Base-by-base conservation (phyloP, 176 grass and related monocot genomes). In the Avena sativa region DNA sequence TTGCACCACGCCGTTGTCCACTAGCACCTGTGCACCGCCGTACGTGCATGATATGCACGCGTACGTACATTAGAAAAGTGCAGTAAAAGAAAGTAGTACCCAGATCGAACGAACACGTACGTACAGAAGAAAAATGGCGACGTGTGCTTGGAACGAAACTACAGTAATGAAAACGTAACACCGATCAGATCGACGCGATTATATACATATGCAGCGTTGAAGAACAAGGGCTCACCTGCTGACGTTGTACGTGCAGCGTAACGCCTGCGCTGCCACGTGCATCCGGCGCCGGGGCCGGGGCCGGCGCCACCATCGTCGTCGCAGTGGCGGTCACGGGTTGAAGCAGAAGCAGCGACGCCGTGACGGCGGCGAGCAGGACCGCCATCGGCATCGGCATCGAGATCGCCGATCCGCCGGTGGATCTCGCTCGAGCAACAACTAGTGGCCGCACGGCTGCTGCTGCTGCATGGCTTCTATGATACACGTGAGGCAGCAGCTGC, bases 1-100 rank as follows among this genome's bases (percentile, higher is more conserved):
- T 83, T 91, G 85, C 40, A 95, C 74, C 40, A 92, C 83, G 6
- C 90, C 90, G 73, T 95, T 95, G 71, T 90, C 86, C 52, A 95
- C 90, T 4, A 91, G 48, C 25, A 95, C 88, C 93, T 95, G 83
- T 13, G 16, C 47, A 51, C 47, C 71, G 1, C 11, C 43, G 6
- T 47, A 34, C 32, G 32, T 34, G 32, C 0, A 34, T 34, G 32
- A 34, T 34, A 34, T 34, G 25, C 71, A 74, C 69, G 9, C 47
- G 40, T 43, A 43, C 21, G 7, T 5, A 51, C 48, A 19, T 32
- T 32, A 34, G 30, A 36, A 25, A 38, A 30, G 36, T 68, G 64
- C 63, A 30, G 32, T 0, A n/a, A 4, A 9, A 62, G 1, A 23
- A 62, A 62, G 40, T 34, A 34, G 32, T 0, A 44, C 43, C 43